Evolutionary conservation across 176 grass and related monocot genomes (phyloP), one percentile per base, ranked within the genome.

Genomic region (Phoenix roebelenii): DNA sequence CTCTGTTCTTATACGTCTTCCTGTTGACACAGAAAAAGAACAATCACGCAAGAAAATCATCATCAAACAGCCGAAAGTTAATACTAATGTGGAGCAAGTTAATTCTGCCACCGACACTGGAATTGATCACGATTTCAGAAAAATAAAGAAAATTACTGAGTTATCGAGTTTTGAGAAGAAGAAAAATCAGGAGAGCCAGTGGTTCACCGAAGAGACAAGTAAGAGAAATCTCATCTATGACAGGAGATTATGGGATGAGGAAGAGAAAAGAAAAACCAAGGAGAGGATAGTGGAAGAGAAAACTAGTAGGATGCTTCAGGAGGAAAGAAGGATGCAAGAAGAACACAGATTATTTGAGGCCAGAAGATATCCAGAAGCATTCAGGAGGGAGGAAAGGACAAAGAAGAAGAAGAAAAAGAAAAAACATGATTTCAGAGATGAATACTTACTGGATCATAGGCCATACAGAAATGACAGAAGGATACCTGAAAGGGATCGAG

Each of bases 321-420:
- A 85, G 39, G 83, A 78, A 68, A 80, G 66, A 68, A 80, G 71
- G 65, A 76, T 68, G 44, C 61, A 76, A 17, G 72, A 87, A 55
- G 58, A 75, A 4, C 17, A 67, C 53, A 87, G 75, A 76, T 24
- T 85, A 58, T 65, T 83, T 66, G 84, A 97, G 70, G 65, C 76
- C 67, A 85, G 73, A 71, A 70, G 70, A 23, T 83, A 83, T 77
- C 70, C 70, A 67, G 64, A 76, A 39, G 50, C 73, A 79, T 79
- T 67, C 5, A 83, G 62, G 66, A 85, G 74, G 62, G 87, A 88
- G 58, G 93, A 97, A 23, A 97, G 82, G 63, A 59, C 78, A 60
- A 97, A 85, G 67, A 83, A 88, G 81, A 97, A 70, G 29, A 97
- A 94, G 89, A 94, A 96, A 79, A 97, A 85, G 76, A 88, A 73